Conservation (phyloP, 225 moss, liverwort and hornwort species). For the Polytrichum commune region DNA sequence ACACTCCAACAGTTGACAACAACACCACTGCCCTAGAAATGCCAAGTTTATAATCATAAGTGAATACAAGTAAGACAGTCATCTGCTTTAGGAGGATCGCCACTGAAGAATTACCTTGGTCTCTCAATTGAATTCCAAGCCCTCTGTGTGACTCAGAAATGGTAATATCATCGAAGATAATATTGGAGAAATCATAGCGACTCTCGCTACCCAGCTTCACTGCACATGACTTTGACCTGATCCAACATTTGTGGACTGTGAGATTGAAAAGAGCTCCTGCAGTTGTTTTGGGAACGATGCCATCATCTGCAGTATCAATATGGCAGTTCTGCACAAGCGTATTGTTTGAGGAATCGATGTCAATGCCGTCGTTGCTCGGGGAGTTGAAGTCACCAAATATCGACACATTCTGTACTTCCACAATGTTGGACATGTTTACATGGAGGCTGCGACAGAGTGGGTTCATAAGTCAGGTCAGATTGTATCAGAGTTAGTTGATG, state of each 20-base stretch:
- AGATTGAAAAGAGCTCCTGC: conserved; percentile 16
- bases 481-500: too few species aligned
- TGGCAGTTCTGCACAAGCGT: not conserved
- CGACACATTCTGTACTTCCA: conserved; percentile 5
- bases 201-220: conserved; percentile 20
- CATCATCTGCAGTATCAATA: conserved; percentile 17
- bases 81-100: too few species aligned
- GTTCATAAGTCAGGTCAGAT: too few species aligned
- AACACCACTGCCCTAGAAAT: too few species aligned
- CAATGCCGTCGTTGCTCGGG: conserved; percentile 16
- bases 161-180: conserved; percentile 8
- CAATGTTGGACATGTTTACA: conserved; percentile 7
- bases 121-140: conserved; percentile 12
- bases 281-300: conserved; percentile 10
- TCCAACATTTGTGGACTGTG: conserved; percentile 7
- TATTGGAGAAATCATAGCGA: conserved; percentile 4
- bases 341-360: conserved; percentile 19
- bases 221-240: conserved; percentile 16
- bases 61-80: not conserved
- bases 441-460: conserved; percentile 7
- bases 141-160: conserved; percentile 16
- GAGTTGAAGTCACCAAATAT: conserved; percentile 13
- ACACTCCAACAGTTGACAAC: too few species aligned
- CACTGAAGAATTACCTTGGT: conserved; percentile 7
- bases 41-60: too few species aligned